Conservation (phyloP, 1,139 yeast genomes). For the Geotrichum bryndzae region DNA sequence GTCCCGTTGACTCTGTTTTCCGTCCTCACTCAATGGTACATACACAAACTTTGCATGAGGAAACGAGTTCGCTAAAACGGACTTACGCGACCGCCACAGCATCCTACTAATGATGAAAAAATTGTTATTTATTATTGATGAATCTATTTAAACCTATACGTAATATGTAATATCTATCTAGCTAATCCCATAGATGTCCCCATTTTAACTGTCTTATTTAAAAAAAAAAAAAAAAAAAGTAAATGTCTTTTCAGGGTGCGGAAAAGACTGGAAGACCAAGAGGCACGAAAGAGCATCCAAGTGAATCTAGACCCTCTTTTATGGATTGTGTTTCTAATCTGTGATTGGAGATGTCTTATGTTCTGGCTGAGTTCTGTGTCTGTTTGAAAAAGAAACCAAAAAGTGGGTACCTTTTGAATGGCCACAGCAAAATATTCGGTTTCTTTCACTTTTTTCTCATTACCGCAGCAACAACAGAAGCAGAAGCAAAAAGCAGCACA, state of each 20-base stretch:
- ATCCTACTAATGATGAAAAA: neutral
- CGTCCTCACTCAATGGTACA: slow-evolving; percentile 57
- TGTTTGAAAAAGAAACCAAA: neutral
- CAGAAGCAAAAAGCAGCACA: neutral
- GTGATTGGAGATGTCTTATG: too few relatives aligned
- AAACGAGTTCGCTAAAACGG: neutral
- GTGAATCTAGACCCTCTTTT: too few relatives aligned
- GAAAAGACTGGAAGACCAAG: too few relatives aligned
- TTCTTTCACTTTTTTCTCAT: neutral
- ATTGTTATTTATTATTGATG: neutral
- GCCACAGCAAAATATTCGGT: neutral
- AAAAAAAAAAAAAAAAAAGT: too few relatives aligned
- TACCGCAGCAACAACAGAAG: neutral
- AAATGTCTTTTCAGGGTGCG: too few relatives aligned
- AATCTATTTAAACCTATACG: neutral
- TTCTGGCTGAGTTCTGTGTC: too few relatives aligned
- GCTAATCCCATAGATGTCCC: neutral
- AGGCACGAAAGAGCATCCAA: too few relatives aligned
- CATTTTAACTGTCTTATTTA: neutral
- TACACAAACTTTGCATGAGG: slow-evolving; percentile 20
- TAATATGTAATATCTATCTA: neutral
- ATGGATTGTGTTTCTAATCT: too few relatives aligned
- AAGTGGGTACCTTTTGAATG: neutral
- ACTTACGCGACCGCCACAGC: slow-evolving; percentile 19
- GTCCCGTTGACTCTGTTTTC: slow-evolving; percentile 55